Conservation (phyloP, 192 early-diverging fungal species). For the Linderina pennispora region DNA sequence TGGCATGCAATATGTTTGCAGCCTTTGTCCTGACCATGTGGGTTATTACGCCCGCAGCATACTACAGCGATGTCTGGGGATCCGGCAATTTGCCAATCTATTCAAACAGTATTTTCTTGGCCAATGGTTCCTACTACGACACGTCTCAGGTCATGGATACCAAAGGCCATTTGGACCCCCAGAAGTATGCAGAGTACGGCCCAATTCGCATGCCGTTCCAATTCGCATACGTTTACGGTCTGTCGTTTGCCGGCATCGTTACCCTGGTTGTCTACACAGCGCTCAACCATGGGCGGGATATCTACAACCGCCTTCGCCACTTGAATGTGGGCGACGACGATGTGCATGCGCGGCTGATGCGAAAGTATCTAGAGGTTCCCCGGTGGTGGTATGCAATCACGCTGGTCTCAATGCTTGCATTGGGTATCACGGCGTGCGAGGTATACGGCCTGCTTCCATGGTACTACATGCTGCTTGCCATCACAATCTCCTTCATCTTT, state of each 20-base stretch:
- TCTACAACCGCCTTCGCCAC: conserved; percentile 41
- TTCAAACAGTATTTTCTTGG: conserved; percentile 47
- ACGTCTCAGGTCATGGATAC: conserved; percentile 45
- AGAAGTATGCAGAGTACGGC: conserved; percentile 45
- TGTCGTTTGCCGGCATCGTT: conserved; percentile 48
- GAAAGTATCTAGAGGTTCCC: conserved; percentile 50
- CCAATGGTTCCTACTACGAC: conserved; percentile 44
- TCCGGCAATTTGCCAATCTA: conserved; percentile 47
- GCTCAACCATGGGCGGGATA: conserved; percentile 54
- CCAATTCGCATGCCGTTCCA: conserved; percentile 50
- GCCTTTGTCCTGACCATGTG: conserved; percentile 48
- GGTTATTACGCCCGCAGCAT: conserved; percentile 29
- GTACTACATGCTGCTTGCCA: too few relatives aligned
- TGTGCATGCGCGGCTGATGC: conserved; percentile 65
- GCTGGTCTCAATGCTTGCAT: too few relatives aligned
- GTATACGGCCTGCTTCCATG: too few relatives aligned
- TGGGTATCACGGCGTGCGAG: too few relatives aligned
- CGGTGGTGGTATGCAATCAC: conserved; percentile 47
- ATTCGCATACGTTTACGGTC: conserved; percentile 52
- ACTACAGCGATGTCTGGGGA: conserved; percentile 50
- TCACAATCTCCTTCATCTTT: too few relatives aligned
- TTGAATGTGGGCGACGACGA: conserved; percentile 47
- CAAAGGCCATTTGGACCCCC: conserved; percentile 27
- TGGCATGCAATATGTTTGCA: conserved; percentile 50
- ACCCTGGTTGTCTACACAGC: conserved; percentile 51